Percentiles rank a stretch among this genome's conserved stretches.
Conservation (phyloP, 805 yeast species). For the Saccharomycopsis fermentans region DNA sequence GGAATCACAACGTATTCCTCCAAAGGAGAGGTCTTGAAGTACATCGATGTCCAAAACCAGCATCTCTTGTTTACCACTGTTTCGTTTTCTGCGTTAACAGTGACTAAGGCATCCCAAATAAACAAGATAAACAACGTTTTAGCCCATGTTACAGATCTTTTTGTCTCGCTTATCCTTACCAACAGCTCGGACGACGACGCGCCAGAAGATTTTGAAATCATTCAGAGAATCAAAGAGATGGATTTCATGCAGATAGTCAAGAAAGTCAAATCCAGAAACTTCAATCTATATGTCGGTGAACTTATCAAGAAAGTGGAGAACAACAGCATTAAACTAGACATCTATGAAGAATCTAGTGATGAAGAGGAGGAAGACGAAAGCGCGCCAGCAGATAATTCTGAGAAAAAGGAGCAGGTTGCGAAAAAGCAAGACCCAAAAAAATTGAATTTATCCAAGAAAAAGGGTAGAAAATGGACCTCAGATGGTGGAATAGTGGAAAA, state of each 20-base stretch:
- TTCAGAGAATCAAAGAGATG: constrained; percentile 39
- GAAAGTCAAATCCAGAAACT: constrained; percentile 18
- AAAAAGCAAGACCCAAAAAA: background rate
- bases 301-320: constrained; percentile 20
- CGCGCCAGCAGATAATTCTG: constrained; percentile 5
- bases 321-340: constrained; percentile 14
- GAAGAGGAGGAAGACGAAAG: constrained; percentile 10
- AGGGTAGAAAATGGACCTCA: constrained; percentile 16
- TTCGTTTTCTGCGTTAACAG: constrained; percentile 6
- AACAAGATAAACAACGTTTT: constrained; percentile 5
- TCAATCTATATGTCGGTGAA: constrained; percentile 18
- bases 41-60: constrained; percentile 6
- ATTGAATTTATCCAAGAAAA: background rate
- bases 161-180: constrained; percentile 31
- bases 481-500: constrained; percentile 13
- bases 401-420: background rate
- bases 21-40: constrained; percentile 13
- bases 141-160: constrained; percentile 11
- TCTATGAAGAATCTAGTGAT: constrained; percentile 18
- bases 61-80: constrained; percentile 5
- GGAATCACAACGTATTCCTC: constrained; percentile 8
- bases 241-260: constrained; percentile 22
- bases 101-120: constrained; percentile 3
- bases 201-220: constrained; percentile 36
- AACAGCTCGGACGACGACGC: constrained; percentile 28